Conservation (phyloP, 768 basidiomycete species). For the Rhodosporidiobolus sp. region DNA sequence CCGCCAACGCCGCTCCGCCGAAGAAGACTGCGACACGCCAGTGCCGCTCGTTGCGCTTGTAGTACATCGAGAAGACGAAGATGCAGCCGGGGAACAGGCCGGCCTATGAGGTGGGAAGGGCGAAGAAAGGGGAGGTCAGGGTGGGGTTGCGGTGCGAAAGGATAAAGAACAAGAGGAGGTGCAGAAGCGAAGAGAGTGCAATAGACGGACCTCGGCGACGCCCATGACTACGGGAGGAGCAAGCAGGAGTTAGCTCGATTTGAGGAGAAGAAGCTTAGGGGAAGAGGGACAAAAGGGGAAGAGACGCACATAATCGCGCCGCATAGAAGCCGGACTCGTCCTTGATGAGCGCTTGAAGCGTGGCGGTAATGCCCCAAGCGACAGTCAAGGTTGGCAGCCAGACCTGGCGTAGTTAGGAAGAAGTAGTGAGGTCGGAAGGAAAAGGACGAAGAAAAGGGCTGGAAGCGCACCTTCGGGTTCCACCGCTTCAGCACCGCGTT, state of each 20-base stretch:
- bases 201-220: conserved; percentile 2
- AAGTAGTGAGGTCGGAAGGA: conserved; percentile 43
- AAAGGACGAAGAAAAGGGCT: background rate
- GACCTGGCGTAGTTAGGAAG: conserved; percentile 62
- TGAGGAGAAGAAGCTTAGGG: no score
- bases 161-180: background rate
- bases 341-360: conserved; percentile 59
- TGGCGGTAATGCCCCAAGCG: conserved; percentile 45
- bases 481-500: conserved; percentile 9
- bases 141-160: no score
- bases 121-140: background rate
- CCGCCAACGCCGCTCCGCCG: conserved; percentile 56
- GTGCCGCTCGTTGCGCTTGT: conserved; percentile 59
- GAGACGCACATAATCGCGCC: conserved; percentile 53
- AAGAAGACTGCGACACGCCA: conserved; percentile 67
- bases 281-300: background rate
- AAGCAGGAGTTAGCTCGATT: conserved; percentile 53
- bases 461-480: background rate
- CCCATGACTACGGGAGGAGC: conserved; percentile 48
- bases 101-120: background rate
- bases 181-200: conserved; percentile 5
- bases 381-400: conserved; percentile 65
- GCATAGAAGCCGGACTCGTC: conserved; percentile 58
- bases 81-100: conserved; percentile 39
- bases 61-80: conserved; percentile 62